Base-by-base conservation (phyloP, 2,329 filamentous ascomycete species). In the Cladorrhinum sp. region DNA sequence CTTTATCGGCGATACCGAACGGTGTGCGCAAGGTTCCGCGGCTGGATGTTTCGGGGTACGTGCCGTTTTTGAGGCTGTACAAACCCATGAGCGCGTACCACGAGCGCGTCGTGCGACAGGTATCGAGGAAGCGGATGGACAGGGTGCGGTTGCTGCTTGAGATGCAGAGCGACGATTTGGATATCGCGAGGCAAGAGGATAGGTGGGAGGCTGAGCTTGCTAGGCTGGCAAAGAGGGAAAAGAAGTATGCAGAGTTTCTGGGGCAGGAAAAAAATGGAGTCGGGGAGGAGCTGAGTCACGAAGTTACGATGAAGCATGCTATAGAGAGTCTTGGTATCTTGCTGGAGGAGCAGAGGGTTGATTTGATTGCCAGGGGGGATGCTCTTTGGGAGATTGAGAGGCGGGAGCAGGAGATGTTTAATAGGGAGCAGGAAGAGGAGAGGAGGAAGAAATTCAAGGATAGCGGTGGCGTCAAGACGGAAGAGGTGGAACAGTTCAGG, bases 21-120 rank as follows among this genome's bases (percentile, higher is more conserved):
- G 74, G 73, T 6, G 73, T 68, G 13, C 7, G 88, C 22, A 78
- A 81, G 50, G 78, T 91, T 2, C 90, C 90, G 1, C 75, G 75
- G 1, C 69, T 91, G 1, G 71, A 70, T 38, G 75, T 82, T 3
- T 79, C 85, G 2, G 77, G 79, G 45, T 79, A 79, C 24, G 73
- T 86, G 23, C 84, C 88, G 0, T 88, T 92, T 68, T 72, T 93
- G 25, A 84, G 90, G 36, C 73, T 88, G 50, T 80, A 77, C 63
- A 90, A 89, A 71, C 86, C 86, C 3, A 87, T 92, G 71, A 81
- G 87, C 1, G 69, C 71, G 0, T 73, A 74, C n/a, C 73, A 93
- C 20, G 82, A 79, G n/a, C 75, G 81, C 8, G 78, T 87, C 16
- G 67, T 93, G 1, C 75, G 78, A 9, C 75, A 82, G 54, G 84